Evolutionary conservation across 768 basidiomycete genomes (phyloP), one percentile per base, ranked within the genome.

Genomic region (Pisolithus sp.): DNA sequence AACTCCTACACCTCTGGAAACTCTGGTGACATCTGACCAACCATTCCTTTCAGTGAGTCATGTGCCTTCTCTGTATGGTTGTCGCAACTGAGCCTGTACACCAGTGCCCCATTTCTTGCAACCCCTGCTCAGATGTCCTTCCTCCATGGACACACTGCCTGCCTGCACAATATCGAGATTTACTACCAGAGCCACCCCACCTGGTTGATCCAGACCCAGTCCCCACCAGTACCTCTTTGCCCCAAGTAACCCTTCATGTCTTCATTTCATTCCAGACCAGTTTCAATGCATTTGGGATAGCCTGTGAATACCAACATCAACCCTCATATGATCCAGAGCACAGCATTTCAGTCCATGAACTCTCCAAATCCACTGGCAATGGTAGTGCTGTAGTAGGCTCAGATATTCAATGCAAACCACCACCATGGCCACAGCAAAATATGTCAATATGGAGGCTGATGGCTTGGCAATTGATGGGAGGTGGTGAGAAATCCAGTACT

Each of bases 371-470:
- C 13, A 2, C 2, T 15, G 37, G 21, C 7, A 17, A 30, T 47
- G 46, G 26, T 31, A 12, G 28, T 18, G 26, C 18, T 15, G 20
- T 9, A 21, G 26, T 10, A 18, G 30, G 5, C 28, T 31, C 20
- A 9, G 30, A 30, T 15, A 30, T n/a, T 10, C 20, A 50, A 13
- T 31, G 7, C 8, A 37, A 10, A 18, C 30, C 36, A 7, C 49
- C 55, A 7, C 57, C 53, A 1, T 58, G 59, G 57, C 57, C 59
- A 1, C 58, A 54, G 57, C 17, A 18, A 20, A 49, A 38, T 5
- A 58, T 59, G 52, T 7, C 28, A 1, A 39, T 53, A 1, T 57
- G 55, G 55, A 17, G 37, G 0, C 23, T 58, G 15, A 61, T 61
- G 59, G 42, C 20, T 1, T 61, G 60, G 60, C 53, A 52, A 40